A percentile compares a stretch with the other conserved stretches of the same genome.
Conservation (phyloP, 768 basidiomycete genomes). For the Mycena haematopus region DNA sequence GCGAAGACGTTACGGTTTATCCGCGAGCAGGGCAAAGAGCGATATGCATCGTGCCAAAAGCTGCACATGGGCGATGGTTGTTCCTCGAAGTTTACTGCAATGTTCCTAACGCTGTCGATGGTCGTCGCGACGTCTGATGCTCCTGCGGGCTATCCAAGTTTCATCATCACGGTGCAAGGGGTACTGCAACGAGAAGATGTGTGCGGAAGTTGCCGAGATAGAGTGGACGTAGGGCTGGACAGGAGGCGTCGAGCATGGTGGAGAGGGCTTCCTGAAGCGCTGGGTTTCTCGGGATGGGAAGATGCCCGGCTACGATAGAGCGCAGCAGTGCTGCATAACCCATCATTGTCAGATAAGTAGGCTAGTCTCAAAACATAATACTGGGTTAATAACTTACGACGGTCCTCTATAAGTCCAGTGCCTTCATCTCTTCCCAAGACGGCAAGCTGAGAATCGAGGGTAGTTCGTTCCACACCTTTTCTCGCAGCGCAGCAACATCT, state of each 20-base stretch:
- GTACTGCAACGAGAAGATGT: constrained; percentile 23
- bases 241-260: constrained; percentile 27
- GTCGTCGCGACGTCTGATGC: constrained; percentile 24
- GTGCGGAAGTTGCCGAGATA: constrained; percentile 23
- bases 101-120: constrained; percentile 21
- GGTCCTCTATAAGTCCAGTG: constrained; percentile 35
- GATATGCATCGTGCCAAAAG: constrained; percentile 14
- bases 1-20: constrained; percentile 22
- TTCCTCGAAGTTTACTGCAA: constrained; percentile 18
- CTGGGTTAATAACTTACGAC: background rate
- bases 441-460: constrained; percentile 54
- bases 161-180: constrained; percentile 21
- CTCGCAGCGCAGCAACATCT: constrained; percentile 46
- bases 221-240: constrained; percentile 21
- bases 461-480: constrained; percentile 54
- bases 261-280: constrained; percentile 22
- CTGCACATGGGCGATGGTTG: constrained; percentile 15
- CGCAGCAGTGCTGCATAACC: background rate
- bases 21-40: constrained; percentile 27
- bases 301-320: constrained; percentile 19
- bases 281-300: constrained; percentile 28
- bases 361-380: background rate
- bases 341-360: background rate
- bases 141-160: constrained; percentile 27
- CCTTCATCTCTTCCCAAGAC: constrained; percentile 50